A percentile compares a stretch with the other conserved stretches of the same genome.
Conservation (phyloP, 805 yeast genomes). For the Jamesozyma jinghongensis region DNA sequence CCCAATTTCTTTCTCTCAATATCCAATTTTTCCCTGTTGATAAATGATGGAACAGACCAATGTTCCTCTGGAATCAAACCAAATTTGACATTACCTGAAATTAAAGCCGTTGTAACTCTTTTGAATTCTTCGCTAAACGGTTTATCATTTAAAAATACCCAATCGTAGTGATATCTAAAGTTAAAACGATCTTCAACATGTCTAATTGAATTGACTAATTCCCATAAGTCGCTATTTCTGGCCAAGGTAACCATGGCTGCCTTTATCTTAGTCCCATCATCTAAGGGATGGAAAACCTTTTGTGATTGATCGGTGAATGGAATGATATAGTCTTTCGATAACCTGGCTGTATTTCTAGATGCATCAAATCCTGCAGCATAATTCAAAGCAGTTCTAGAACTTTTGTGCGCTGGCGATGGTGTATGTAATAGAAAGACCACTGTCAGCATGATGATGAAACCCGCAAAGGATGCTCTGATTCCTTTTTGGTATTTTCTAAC, state of each 20-base stretch:
- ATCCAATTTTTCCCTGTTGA: conserved; percentile 45
- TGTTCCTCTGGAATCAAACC: conserved; percentile 53
- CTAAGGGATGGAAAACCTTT: conserved; percentile 22
- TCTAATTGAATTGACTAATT: conserved; percentile 49
- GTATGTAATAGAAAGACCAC: conserved; percentile 12
- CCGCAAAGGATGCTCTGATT: conserved; percentile 19
- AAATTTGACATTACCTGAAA: conserved; percentile 55
- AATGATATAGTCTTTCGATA: conserved; percentile 11
- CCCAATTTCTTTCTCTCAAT: conserved; percentile 38
- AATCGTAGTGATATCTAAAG: conserved; percentile 53
- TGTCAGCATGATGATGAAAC: conserved; percentile 15
- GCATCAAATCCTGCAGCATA: not conserved
- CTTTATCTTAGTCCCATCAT: conserved; percentile 36
- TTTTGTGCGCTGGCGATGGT: conserved; percentile 2
- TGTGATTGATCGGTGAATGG: conserved; percentile 28
- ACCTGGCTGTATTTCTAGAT: conserved; percentile 2
- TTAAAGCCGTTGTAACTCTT: conserved; percentile 36
- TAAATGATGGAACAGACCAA: conserved; percentile 64
- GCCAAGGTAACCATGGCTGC: conserved; percentile 67
- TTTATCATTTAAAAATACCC: conserved; percentile 70
- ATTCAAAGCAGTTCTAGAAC: too few species aligned
- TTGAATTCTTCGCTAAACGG: conserved; percentile 52
- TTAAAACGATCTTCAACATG: conserved; percentile 63
- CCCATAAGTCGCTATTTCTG: conserved; percentile 54
- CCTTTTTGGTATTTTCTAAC: conserved; percentile 24